A percentile compares a stretch with the other conserved stretches of the same genome.
phyloP scores from a whole-genome alignment of 2,329 filamentous ascomycete species.

The Nothophoma quercina region DNA sequence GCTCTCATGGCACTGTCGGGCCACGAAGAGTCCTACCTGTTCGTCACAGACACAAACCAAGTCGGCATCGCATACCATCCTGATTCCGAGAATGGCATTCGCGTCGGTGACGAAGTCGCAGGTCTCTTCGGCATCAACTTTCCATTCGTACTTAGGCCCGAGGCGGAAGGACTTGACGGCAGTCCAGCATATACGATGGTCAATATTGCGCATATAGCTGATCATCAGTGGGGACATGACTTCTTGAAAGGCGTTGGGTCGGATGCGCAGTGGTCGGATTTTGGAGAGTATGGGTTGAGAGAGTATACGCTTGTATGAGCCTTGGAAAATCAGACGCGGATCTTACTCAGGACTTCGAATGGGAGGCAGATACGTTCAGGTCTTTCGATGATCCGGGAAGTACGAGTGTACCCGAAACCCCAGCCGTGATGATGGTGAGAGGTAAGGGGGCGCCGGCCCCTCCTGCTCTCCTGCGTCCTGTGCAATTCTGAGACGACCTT shows the following conservation, averaged over 20 bases:
- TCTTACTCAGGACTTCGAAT: no score
- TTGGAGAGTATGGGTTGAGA: background rate
- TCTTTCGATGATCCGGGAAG: no score
- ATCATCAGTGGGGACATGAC: constrained; percentile 17
- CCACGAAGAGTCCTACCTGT: constrained; percentile 1
- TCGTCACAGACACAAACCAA: background rate
- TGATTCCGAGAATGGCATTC: background rate
- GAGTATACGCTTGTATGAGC: background rate
- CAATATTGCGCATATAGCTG: constrained; percentile 15
- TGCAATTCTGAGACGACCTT: no score
- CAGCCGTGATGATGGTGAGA: no score
- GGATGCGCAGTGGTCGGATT: background rate
- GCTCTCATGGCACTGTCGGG: background rate
- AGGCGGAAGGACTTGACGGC: background rate
- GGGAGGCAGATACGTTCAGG: no score
- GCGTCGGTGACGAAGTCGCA: constrained; percentile 14
- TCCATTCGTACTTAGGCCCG: constrained; percentile 20
- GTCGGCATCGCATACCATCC: constrained; percentile 12
- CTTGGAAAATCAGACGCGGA: no score
- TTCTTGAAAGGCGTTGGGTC: background rate
- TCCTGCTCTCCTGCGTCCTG: no score
- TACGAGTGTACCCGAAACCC: no score
- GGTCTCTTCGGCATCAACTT: constrained; percentile 28
- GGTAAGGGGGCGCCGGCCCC: no score
- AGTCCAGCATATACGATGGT: constrained; percentile 11